Evolutionary conservation across 2,329 filamentous ascomycete species (phyloP).

Genomic region (Dryadomyces sulphureus): DNA sequence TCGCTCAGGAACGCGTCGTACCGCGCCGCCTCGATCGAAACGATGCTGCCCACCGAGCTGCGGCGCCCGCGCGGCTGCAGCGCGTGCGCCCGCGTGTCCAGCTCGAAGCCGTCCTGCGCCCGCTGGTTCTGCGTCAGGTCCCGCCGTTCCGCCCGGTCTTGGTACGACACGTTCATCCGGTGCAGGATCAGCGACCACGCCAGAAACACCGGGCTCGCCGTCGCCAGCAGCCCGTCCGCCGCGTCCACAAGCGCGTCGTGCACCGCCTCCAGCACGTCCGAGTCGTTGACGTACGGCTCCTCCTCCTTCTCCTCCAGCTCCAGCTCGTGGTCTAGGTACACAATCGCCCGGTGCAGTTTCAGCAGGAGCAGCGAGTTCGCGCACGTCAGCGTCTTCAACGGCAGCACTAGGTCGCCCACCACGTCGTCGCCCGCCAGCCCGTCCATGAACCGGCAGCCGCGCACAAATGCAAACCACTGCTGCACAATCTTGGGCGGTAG

Average conservation of each 20-base stretch:
- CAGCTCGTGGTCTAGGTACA: constrained; percentile 38
- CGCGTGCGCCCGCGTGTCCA: constrained; percentile 19
- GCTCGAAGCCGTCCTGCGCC: constrained; percentile 40
- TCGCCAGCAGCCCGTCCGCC: constrained; percentile 37
- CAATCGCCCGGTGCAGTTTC: constrained; percentile 44
- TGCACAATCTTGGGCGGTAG: constrained; percentile 43
- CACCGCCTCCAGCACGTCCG: constrained; percentile 54
- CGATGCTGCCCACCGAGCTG: constrained; percentile 47
- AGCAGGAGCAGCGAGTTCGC: constrained; percentile 59
- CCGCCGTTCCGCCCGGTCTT: constrained; percentile 44
- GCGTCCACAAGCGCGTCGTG: constrained; percentile 55
- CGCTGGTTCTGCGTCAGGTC: constrained; percentile 43
- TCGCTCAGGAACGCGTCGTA: constrained; percentile 43
- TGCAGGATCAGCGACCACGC: constrained; percentile 69
- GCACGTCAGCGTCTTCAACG: constrained; percentile 55
- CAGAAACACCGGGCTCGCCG: constrained; percentile 60
- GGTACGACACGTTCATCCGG: constrained; percentile 49
- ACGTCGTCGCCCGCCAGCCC: constrained; percentile 33
- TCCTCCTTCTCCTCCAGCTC: constrained; percentile 25
- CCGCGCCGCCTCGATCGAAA: constrained; percentile 44
- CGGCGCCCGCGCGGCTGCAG: constrained; percentile 26
- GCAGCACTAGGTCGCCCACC: constrained; percentile 36
- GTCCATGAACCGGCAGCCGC: constrained; percentile 54
- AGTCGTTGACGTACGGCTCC: constrained; percentile 52
- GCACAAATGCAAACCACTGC: constrained; percentile 64